Base-by-base conservation (phyloP, 2,329 filamentous ascomycete species). In the Fusarium azukiicola region DNA sequence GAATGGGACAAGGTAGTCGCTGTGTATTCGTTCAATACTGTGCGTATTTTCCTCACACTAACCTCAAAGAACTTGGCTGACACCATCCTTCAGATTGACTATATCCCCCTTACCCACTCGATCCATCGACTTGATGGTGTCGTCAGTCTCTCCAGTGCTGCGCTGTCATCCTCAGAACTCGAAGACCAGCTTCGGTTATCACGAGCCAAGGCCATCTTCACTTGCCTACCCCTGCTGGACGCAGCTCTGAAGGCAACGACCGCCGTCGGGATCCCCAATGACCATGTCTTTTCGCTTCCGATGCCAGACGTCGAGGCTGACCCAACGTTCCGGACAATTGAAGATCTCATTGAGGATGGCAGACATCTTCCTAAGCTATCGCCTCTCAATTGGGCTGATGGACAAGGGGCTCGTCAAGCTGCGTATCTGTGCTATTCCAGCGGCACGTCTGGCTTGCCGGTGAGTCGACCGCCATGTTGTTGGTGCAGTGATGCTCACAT, bases 1-100 rank as follows among this genome's bases (percentile, higher is more conserved):
- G 95, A 97, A 83, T 98, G 95, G 95, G 96, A 98, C 81, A 97
- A 97, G 85, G 95, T 97, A 38, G 89, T 96, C 49, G 95, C 90
- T 3, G 89, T 97, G 27, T 98, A 96, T 87, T 94, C 95, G 11
- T 85, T 97, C 72, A 98, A 98, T 83, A 96, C 96, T 19, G 95
- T 96, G 4, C 10, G 73, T 44, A 8, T 4, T 7, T 11, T 49
- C 2, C 10, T 42, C 40, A 9, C 27, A 2, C 19, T 23, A 1
- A 16, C 2, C 2, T 6, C 0, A 3, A 90, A 73, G 4, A 6
- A 1, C 12, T 17, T 19, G 10, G 5, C 27, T 72, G 0, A 79
- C 14, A 0, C 4, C 3, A 4, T 1, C 12, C 9, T 23, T 36
- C 76, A 96, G 93, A 93, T 97, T 76, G 96, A 98, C 85, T 96